Evolutionary conservation across 805 yeast genomes (phyloP), one percentile per base, ranked within the genome.

Genomic region (Spencermartinsiella europaea): DNA sequence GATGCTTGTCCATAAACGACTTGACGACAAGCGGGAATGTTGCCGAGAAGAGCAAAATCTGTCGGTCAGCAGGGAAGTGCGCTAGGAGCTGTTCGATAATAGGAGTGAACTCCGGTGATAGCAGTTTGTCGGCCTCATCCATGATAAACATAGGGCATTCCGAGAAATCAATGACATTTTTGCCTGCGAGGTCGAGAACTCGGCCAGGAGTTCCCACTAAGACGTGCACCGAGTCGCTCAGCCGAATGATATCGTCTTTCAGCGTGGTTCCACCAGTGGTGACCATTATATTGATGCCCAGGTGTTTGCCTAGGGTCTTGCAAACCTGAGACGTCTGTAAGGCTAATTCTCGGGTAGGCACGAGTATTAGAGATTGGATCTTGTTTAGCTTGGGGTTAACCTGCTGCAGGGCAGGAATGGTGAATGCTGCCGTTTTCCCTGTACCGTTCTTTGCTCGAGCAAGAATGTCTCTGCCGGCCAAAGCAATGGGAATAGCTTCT

Each of bases 391-490:
- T 85, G 46, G 97, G 90, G 67, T 90, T 86, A 51, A 89, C 75
- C 63, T 82, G 85, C 66, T 93, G 95, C 61, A 93, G 74, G 22
- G 95, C 79, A 43, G 99, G 99, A 55, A 93, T 91, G 42, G 88
- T 83, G 66, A 93, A 93, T 4, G 99, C 95, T 1, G 98, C 99
- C 5, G 99, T 93, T 65, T 93, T 93, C 60, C 99, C 99, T 0
- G 99, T 93, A 53, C 99, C 99, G 69, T 93, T 93, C 66, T 93
- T 93, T 38, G 99, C 98, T 71, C 99, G 80, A 14, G 99, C 99
- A 53, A 93, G 76, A 50, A 93, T 85, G 67, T 93, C 99, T 70
- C 96, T 81, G 44, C 98, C 98, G 46, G 93, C 83, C 38, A 93
- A 75, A 0, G 97, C 96, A 61, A 88, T 87, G 2, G 99, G 99